Evolutionary conservation across 2,329 filamentous ascomycete species (phyloP).

Genomic region (Zymoseptoria crescenta): DNA sequence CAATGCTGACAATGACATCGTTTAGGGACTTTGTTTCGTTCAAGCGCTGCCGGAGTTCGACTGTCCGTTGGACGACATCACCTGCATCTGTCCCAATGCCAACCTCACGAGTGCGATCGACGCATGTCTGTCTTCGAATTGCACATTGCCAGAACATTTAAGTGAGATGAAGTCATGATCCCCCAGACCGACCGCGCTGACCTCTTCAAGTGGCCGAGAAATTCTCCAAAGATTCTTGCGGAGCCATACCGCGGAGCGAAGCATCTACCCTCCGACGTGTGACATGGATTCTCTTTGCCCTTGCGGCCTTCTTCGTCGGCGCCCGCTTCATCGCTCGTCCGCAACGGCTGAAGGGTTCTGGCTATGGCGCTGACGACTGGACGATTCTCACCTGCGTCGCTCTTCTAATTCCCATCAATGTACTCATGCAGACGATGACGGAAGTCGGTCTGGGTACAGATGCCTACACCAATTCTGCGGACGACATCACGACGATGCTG

Average conservation of each 20-base stretch:
- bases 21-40: constrained; percentile 13
- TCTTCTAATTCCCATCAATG: constrained; percentile 11
- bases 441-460: constrained; percentile 13
- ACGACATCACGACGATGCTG: constrained; percentile 11
- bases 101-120: constrained; percentile 14
- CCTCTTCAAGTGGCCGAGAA: constrained; percentile 7
- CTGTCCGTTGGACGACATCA: constrained; percentile 7
- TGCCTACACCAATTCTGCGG: constrained; percentile 11
- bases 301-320: constrained; percentile 13
- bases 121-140: constrained; percentile 13
- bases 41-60: constrained; percentile 12
- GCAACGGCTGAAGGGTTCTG: constrained; percentile 13
- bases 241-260: constrained; percentile 8
- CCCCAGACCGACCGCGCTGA: not conserved
- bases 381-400: constrained; percentile 11
- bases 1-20: not conserved
- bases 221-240: constrained; percentile 12
- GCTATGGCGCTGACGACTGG: constrained; percentile 16
- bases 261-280: constrained; percentile 4
- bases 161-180: not conserved
- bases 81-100: constrained; percentile 14
- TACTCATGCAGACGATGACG: constrained; percentile 13
- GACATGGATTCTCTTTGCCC: constrained; percentile 13
- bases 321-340: constrained; percentile 13
- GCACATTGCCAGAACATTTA: constrained; percentile 14